A percentile compares a stretch with the other conserved stretches of the same genome.
These are phyloP conservation scores for Tolypocladium inflatum DNA, from an alignment of 2,329 filamentous ascomycete species.

Conservation along the genomic window DNA sequence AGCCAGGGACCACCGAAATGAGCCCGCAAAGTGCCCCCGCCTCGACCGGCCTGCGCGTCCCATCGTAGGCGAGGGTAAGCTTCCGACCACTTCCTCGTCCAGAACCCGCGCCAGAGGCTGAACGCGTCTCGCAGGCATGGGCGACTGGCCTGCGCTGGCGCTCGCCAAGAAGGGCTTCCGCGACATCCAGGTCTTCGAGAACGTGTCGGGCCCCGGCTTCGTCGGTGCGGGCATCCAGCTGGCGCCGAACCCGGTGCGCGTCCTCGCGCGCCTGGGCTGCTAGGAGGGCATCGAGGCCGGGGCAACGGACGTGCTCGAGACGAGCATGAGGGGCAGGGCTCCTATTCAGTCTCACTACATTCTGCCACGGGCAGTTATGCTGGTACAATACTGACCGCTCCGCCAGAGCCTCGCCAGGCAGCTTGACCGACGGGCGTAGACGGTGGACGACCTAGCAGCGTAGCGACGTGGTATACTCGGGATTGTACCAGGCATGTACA, in stretches of 20 bases:
- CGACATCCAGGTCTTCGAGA: constrained; percentile 65
- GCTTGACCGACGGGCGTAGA: neutral
- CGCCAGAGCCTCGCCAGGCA: constrained; percentile 29
- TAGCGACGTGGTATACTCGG: neutral
- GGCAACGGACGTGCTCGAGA: constrained; percentile 60
- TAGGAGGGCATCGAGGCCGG: constrained; percentile 65
- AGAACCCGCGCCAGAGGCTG: neutral
- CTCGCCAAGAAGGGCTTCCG: constrained; percentile 69
- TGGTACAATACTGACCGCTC: neutral
- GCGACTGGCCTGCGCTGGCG: constrained; percentile 61
- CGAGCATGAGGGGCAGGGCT: constrained; percentile 56
- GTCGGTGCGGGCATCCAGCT: constrained; percentile 67
- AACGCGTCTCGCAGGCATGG: constrained; percentile 51
- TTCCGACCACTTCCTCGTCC: neutral
- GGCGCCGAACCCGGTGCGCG: constrained; percentile 70
- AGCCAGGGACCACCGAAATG: neutral
- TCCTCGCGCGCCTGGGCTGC: constrained; percentile 64
- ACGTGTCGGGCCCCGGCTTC: constrained; percentile 59
- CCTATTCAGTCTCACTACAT: neutral
- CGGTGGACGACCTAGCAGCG: neutral
- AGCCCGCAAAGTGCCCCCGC: neutral
- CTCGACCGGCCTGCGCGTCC: neutral
- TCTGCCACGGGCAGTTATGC: neutral
- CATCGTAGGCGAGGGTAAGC: constrained; percentile 43
- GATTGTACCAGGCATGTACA: neutral